Evolutionary conservation across 306 rosid species (phyloP).

Genomic region (Lablab purpureus): DNA sequence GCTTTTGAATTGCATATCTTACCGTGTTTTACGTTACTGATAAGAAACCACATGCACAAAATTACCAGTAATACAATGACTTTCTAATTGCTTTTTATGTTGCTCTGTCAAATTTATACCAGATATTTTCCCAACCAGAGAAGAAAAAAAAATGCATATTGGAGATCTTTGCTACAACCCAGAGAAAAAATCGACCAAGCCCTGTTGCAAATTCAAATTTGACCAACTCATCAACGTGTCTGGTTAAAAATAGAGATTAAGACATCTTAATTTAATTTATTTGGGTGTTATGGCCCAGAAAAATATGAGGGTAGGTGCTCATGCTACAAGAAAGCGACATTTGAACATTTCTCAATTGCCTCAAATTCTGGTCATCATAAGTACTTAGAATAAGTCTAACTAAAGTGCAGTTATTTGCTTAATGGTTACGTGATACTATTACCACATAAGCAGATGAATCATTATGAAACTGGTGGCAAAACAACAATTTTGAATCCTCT

Average conservation of each 20-base stretch:
- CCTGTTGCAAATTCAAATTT: neutral
- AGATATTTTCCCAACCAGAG: neutral
- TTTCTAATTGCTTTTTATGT: slow-evolving; percentile 21
- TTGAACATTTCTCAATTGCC: slow-evolving; percentile 20
- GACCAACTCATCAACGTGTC: slow-evolving; percentile 14
- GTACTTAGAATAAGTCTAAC: neutral
- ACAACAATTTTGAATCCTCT: neutral
- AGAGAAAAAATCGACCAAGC: neutral
- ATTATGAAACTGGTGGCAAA: neutral
- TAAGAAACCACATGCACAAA: neutral
- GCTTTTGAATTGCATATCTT: slow-evolving; percentile 17
- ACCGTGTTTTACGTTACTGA: neutral
- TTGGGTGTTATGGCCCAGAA: slow-evolving; percentile 2
- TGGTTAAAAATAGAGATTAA: slow-evolving; percentile 29
- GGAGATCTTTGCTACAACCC: neutral
- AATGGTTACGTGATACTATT: neutral
- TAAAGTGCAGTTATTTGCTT: slow-evolving; percentile 10
- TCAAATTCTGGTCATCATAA: slow-evolving; percentile 19
- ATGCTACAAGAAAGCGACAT: slow-evolving; percentile 35
- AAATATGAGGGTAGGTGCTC: slow-evolving; percentile 23
- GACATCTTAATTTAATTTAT: slow-evolving; percentile 15
- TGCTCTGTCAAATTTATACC: slow-evolving; percentile 31
- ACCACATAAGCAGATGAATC: neutral
- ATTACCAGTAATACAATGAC: neutral
- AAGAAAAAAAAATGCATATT: neutral